These are phyloP conservation scores for Aquilaria malaccensis DNA, from an alignment of 345 rosid species.

Conservation along the genomic window DNA sequence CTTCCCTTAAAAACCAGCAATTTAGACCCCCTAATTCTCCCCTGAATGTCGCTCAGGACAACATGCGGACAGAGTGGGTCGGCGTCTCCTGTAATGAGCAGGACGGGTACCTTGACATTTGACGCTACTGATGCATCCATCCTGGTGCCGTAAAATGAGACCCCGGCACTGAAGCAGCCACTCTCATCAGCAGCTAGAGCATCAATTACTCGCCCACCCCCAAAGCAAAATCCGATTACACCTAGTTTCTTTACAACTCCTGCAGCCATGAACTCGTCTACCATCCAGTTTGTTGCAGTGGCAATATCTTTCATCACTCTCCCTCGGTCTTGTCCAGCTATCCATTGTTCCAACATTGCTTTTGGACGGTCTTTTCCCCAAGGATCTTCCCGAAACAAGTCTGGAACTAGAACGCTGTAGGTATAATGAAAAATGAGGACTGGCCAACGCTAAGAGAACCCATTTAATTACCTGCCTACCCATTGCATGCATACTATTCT, in stretches of 20 bases:
- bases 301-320: constrained; percentile 47
- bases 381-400: constrained; percentile 79
- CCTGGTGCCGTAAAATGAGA: constrained; percentile 84
- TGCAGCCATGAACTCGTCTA: constrained; percentile 65
- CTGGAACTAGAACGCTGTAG: constrained; percentile 83
- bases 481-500: not conserved
- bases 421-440: not conserved
- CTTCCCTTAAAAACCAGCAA: constrained; percentile 55
- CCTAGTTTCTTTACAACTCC: constrained; percentile 83
- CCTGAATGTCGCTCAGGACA: constrained; percentile 34
- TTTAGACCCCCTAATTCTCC: constrained; percentile 39
- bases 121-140: constrained; percentile 42
- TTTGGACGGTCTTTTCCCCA: constrained; percentile 51
- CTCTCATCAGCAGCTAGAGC: constrained; percentile 49
- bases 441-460: no score
- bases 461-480: no score
- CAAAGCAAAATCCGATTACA: constrained; percentile 75
- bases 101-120: constrained; percentile 50
- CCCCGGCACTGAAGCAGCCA: constrained; percentile 46
- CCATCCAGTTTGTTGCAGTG: constrained; percentile 61
- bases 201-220: constrained; percentile 70
- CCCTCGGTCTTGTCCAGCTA: constrained; percentile 35
- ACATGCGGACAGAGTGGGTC: constrained; percentile 63
- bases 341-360: constrained; percentile 48
- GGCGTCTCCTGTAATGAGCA: constrained; percentile 64